phyloP scores from a whole-genome alignment of 2,329 filamentous ascomycete genomes.

The Bipolaris sorokiniana region DNA sequence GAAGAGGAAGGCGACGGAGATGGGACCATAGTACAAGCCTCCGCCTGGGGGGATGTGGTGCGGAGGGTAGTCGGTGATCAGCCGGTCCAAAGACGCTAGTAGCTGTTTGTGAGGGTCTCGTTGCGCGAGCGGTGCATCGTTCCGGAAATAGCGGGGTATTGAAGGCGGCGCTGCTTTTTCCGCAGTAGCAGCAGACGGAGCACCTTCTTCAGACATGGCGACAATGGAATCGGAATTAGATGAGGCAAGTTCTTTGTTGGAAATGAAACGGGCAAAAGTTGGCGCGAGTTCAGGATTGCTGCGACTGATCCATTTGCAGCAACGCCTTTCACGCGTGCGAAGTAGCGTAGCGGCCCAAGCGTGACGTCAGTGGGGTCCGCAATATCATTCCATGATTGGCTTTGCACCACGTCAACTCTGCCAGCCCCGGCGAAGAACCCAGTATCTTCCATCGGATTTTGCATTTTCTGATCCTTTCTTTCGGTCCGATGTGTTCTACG shows the following conservation, averaged over 20 bases:
- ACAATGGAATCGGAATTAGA: neutral
- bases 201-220: constrained; percentile 39
- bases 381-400: neutral
- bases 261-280: constrained; percentile 6
- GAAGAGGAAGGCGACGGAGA: constrained; percentile 58
- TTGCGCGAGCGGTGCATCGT: constrained; percentile 45
- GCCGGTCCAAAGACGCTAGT: constrained; percentile 56
- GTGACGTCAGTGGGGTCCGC: constrained; percentile 26
- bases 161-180: constrained; percentile 32
- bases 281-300: constrained; percentile 7
- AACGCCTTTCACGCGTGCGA: neutral
- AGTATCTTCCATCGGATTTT: neutral
- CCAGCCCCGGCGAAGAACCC: neutral
- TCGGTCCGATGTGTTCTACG: too few relatives aligned
- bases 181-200: constrained; percentile 18
- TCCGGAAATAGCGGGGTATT: constrained; percentile 52
- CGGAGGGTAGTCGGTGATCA: constrained; percentile 57
- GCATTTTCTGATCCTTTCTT: neutral
- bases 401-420: neutral
- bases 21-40: constrained; percentile 59
- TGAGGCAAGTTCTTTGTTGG: constrained; percentile 6
- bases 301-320: constrained; percentile 7
- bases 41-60: constrained; percentile 54
- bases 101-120: constrained; percentile 59
- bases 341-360: constrained; percentile 10